Evolutionary conservation across 805 yeast genomes (phyloP).

Genomic region (Candida manassasensis): DNA sequence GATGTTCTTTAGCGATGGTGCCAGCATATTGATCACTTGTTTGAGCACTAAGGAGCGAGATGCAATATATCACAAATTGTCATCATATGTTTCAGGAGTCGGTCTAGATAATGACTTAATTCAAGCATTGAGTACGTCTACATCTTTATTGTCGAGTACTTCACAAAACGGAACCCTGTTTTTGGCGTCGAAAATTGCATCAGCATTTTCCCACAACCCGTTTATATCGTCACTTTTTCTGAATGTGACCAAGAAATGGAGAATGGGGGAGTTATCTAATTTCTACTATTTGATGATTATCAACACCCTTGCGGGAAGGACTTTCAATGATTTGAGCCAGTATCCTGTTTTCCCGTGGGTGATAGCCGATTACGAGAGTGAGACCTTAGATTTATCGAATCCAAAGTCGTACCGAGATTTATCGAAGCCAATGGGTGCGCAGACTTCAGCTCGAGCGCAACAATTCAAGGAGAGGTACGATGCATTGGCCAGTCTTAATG

Average conservation of each 20-base stretch:
- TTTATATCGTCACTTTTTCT: conserved; percentile 18
- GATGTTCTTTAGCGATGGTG: conserved; percentile 68
- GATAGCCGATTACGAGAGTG: conserved; percentile 74
- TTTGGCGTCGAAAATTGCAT: conserved; percentile 26
- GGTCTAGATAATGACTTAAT: conserved; percentile 53
- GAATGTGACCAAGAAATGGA: conserved; percentile 67
- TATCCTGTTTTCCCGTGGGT: conserved; percentile 94
- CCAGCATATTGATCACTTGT: conserved; percentile 65
- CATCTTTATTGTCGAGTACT: conserved; percentile 31
- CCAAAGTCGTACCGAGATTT: conserved; percentile 67
- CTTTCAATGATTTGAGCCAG: conserved; percentile 84
- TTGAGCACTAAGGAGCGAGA: conserved; percentile 52
- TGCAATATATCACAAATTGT: conserved; percentile 45
- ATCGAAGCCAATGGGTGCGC: conserved; percentile 92
- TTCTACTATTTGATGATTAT: conserved; percentile 76
- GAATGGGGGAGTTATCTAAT: conserved; percentile 71
- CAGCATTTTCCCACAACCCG: conserved; percentile 32
- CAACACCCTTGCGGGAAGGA: conserved; percentile 82
- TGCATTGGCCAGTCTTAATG: conserved; percentile 60
- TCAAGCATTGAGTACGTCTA: conserved; percentile 47
- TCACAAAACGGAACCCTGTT: conserved; percentile 35
- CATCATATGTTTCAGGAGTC: conserved; percentile 44
- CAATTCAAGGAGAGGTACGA: conserved; percentile 70
- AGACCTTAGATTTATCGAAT: conserved; percentile 58
- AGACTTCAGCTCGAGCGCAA: conserved; percentile 50